These are phyloP conservation scores for Ustilago cynodontis DNA, from an alignment of 1,284 basidiomycete genomes.

Conservation along the genomic window DNA sequence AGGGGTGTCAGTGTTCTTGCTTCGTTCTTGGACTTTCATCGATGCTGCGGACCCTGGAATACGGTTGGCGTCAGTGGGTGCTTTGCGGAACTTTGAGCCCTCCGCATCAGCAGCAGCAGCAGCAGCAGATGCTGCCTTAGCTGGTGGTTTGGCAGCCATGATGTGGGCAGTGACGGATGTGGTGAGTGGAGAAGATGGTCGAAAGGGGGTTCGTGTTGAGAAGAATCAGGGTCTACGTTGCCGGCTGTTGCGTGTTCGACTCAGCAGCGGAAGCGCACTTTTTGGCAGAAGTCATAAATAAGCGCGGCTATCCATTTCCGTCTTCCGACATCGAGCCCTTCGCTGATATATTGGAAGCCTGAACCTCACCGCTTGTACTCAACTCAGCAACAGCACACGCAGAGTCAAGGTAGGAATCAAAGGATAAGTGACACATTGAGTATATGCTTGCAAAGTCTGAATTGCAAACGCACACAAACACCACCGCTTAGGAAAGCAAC, in stretches of 20 bases:
- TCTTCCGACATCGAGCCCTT: background rate
- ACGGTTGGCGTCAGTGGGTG: slow-evolving; percentile 29
- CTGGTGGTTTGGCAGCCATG: slow-evolving; percentile 1
- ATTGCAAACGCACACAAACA: background rate
- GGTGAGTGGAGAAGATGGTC: background rate
- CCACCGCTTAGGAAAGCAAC: slow-evolving; percentile 28
- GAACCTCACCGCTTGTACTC: background rate
- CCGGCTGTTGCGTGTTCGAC: background rate
- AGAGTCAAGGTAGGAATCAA: background rate
- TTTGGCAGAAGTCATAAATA: slow-evolving; percentile 8
- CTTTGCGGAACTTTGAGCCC: slow-evolving; percentile 18
- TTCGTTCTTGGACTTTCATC: slow-evolving; percentile 40
- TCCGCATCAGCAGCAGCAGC: background rate
- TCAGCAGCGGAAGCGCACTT: slow-evolving; percentile 7
- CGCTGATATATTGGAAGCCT: background rate
- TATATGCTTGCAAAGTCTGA: background rate
- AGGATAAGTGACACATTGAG: background rate
- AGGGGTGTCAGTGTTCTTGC: background rate
- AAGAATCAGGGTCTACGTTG: background rate
- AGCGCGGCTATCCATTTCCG: slow-evolving; percentile 3
- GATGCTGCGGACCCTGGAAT: slow-evolving; percentile 43
- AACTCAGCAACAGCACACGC: background rate
- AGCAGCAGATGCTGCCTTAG: background rate
- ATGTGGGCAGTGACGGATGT: background rate
- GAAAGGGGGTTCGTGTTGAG: background rate